These are phyloP conservation scores for Aphanocladium album DNA, from an alignment of 2,329 filamentous ascomycete genomes.

Conservation along the genomic window DNA sequence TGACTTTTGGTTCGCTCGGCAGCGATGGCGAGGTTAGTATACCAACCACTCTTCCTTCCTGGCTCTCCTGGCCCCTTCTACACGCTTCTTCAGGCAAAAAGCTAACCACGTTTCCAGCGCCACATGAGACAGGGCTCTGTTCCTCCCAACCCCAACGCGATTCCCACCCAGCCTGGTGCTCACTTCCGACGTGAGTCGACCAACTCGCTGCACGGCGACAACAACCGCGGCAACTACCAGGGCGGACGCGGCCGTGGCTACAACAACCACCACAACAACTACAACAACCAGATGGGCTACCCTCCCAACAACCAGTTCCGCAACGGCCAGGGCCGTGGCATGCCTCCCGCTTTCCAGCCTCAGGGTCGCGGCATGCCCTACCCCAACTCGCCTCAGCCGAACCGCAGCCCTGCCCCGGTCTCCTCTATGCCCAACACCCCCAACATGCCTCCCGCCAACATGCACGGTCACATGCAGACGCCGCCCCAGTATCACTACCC, in stretches of 20 bases:
- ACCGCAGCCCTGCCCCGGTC: constrained; percentile 60
- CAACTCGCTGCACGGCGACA: constrained; percentile 63
- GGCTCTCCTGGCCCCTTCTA: constrained; percentile 13
- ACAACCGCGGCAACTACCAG: constrained; percentile 50
- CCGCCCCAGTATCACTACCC: constrained; percentile 58
- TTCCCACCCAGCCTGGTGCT: constrained; percentile 57
- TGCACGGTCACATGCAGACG: constrained; percentile 50
- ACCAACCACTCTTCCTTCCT: not conserved
- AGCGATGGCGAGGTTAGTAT: constrained; percentile 74
- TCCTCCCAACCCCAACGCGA: constrained; percentile 55
- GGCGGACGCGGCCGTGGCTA: constrained; percentile 48
- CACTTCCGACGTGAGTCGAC: constrained; percentile 85
- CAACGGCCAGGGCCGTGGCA: constrained; percentile 46
- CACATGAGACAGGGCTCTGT: constrained; percentile 65
- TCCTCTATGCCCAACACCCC: constrained; percentile 64
- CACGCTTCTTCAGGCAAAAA: too few species aligned
- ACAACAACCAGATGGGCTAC: constrained; percentile 42
- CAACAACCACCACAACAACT: constrained; percentile 33
- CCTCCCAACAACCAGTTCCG: constrained; percentile 40
- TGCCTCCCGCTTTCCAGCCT: constrained; percentile 43
- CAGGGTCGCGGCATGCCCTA: constrained; percentile 43
- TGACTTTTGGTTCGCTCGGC: constrained; percentile 79
- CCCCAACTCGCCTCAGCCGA: constrained; percentile 60
- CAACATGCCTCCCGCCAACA: constrained; percentile 58
- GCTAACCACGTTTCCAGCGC: constrained; percentile 38